phyloP scores from a whole-genome alignment of 2,329 filamentous ascomycete species.

The Elsinoe necatrix region DNA sequence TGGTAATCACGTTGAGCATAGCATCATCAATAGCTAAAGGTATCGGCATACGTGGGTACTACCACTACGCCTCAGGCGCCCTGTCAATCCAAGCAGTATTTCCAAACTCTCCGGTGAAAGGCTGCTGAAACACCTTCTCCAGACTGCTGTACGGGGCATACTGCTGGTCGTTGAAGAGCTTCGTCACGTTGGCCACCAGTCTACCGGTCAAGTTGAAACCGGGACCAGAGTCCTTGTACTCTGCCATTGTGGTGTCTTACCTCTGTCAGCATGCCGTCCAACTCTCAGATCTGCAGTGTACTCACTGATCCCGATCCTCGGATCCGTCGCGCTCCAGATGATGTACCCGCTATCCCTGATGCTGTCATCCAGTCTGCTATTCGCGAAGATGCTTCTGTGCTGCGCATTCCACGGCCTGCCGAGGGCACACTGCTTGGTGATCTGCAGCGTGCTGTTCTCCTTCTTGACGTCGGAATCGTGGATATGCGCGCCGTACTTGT shows the following conservation, averaged over 20 bases:
- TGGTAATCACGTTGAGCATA: too few species aligned
- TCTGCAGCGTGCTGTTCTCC: conserved; percentile 43
- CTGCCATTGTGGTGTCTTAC: conserved; percentile 47
- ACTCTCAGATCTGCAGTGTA: not conserved
- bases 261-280: conserved; percentile 1
- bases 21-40: too few species aligned
- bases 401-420: conserved; percentile 55
- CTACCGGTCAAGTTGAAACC: conserved; percentile 47
- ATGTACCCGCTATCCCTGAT: conserved; percentile 49
- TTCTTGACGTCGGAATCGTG: conserved; percentile 46
- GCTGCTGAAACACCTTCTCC: conserved; percentile 40
- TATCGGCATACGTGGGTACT: too few species aligned
- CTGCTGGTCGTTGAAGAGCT: conserved; percentile 36
- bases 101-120: conserved; percentile 36
- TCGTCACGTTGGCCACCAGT: conserved; percentile 35
- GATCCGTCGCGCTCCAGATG: conserved; percentile 40
- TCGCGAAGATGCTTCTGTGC: conserved; percentile 50
- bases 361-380: conserved; percentile 47
- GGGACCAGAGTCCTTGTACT: conserved; percentile 45
- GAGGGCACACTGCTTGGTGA: conserved; percentile 45
- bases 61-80: conserved; percentile 17
- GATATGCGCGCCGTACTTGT: conserved; percentile 61
- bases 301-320: conserved; percentile 30
- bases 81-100: conserved; percentile 44
- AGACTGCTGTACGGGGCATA: conserved; percentile 34